Percentiles rank a stretch among this genome's conserved stretches.
phyloP scores from a whole-genome alignment of 2,329 filamentous ascomycete genomes.

The Phoma sp. region DNA sequence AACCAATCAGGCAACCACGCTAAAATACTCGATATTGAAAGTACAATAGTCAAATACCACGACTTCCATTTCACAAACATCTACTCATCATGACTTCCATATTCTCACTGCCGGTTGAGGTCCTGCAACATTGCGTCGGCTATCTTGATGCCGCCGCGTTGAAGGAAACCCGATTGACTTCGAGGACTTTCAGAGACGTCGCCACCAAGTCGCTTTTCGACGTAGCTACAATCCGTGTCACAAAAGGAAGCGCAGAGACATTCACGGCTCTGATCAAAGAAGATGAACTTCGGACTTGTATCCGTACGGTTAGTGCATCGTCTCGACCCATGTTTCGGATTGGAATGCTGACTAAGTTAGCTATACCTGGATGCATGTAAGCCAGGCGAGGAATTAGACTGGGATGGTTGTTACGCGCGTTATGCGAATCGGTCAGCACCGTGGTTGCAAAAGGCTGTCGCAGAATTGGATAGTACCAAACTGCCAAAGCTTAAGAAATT shows the following conservation, averaged over 20 bases:
- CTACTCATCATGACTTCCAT: not conserved
- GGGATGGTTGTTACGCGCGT: too few relatives aligned
- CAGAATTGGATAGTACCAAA: not conserved
- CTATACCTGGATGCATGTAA: not conserved
- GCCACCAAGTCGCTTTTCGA: constrained; percentile 5
- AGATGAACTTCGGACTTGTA: not conserved
- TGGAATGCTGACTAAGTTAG: not conserved
- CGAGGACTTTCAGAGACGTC: not conserved
- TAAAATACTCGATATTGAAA: not conserved
- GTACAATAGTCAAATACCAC: not conserved
- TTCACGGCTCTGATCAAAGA: not conserved
- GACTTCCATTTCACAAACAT: not conserved
- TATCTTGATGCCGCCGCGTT: constrained; percentile 6
- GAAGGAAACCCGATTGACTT: constrained; percentile 5
- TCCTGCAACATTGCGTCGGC: constrained; percentile 27
- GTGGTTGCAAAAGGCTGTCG: constrained; percentile 1
- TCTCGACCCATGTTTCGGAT: too few relatives aligned
- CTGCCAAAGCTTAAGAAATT: constrained; percentile 6
- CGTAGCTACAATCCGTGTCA: not conserved
- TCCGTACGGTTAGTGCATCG: not conserved
- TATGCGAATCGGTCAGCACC: not conserved
- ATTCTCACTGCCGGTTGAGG: constrained; percentile 24
- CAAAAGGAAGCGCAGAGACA: not conserved
- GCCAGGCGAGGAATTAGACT: too few relatives aligned
- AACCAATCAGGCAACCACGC: constrained; percentile 2